Base-by-base conservation (phyloP, 805 yeast species). In the Kazachstania kunashirensis region DNA sequence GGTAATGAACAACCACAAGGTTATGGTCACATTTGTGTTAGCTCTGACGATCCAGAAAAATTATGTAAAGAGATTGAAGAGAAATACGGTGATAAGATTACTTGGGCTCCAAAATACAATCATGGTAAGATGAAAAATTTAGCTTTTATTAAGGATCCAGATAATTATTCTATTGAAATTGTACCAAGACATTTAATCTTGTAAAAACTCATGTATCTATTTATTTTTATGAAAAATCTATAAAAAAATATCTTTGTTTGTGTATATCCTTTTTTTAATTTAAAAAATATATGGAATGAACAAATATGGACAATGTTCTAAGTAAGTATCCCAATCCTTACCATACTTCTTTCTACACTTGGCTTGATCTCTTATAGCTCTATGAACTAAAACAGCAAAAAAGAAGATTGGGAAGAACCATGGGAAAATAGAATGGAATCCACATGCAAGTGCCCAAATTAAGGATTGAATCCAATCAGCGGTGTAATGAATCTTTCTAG, bases 321-420 rank as follows among this genome's bases (percentile, higher is more conserved):
- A 68, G 64, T 88, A 89, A 55, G 73, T 74, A 44, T 74, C 80
- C 96, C 96, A 89, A 63, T 89, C 97, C 31, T 75, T 80, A 29
- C 97, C 97, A 53, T 89, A 89, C 66, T 89, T 89, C 58, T 66
- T 69, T 48, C 68, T 72, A 62, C 96, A 84, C 60, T 89, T 85
- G 45, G 76, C 73, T 46, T 79, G 73, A 65, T 89, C 98, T 66
- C 98, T 79, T 47, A 68, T 59, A 29, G 94, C 85, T 63, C 98
- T 79, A 64, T 89, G 98, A 31, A 79, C 61, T 57, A 89, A 74
- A 44, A 86, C 95, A 49, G 79, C 63, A 44, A 85, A 73, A 76
- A 85, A 92, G 67, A 89, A 89, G 16, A 68, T 66, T 4, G 97
- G 96, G 76, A 81, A 88, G 64, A 89, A 89, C 89, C 95, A 89